Conservation (phyloP, 306 rosid species). For the Vigna reflexopilosa region DNA sequence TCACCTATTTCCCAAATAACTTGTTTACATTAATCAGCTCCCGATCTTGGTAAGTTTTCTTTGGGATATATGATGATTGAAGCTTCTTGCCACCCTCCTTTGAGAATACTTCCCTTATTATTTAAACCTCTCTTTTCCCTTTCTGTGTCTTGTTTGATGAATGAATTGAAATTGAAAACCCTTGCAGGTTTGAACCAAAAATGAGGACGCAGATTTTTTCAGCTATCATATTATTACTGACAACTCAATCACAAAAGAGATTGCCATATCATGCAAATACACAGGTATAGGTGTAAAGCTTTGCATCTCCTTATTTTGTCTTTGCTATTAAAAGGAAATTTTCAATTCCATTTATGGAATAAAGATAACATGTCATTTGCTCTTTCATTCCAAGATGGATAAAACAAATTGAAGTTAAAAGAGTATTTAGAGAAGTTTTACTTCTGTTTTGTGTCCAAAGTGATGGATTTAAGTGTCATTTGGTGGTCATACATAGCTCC, state of each 20-base stretch:
- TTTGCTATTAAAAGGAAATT: background rate
- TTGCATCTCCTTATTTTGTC: slow-evolving; percentile 7
- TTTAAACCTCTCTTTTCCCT: slow-evolving; percentile 28
- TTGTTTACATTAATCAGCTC: slow-evolving; percentile 59
- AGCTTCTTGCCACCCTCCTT: slow-evolving; percentile 1
- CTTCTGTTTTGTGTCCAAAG: slow-evolving; percentile 21
- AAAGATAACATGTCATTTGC: background rate
- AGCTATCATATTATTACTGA: slow-evolving; percentile 63
- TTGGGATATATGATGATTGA: slow-evolving; percentile 39
- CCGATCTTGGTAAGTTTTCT: slow-evolving; percentile 68
- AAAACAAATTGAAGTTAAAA: background rate
- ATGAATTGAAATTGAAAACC: slow-evolving; percentile 32
- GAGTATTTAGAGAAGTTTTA: slow-evolving; percentile 16
- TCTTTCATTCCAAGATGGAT: slow-evolving; percentile 29
- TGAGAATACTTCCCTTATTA: background rate
- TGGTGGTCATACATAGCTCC: slow-evolving; percentile 14
- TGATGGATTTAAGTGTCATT: slow-evolving; percentile 8
- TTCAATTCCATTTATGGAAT: slow-evolving; percentile 21
- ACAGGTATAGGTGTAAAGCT: slow-evolving; percentile 53
- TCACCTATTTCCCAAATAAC: slow-evolving; percentile 61
- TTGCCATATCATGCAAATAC: slow-evolving; percentile 74
- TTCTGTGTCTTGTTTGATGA: slow-evolving; percentile 37
- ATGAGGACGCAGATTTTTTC: slow-evolving; percentile 66
- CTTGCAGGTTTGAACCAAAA: slow-evolving; percentile 76
- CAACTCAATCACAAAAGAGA: slow-evolving; percentile 74